A percentile compares a stretch with the other conserved stretches of the same genome.
Evolutionary conservation across 2,329 filamentous ascomycete genomes (phyloP).

Genomic region (Alternaria incomplexa): DNA sequence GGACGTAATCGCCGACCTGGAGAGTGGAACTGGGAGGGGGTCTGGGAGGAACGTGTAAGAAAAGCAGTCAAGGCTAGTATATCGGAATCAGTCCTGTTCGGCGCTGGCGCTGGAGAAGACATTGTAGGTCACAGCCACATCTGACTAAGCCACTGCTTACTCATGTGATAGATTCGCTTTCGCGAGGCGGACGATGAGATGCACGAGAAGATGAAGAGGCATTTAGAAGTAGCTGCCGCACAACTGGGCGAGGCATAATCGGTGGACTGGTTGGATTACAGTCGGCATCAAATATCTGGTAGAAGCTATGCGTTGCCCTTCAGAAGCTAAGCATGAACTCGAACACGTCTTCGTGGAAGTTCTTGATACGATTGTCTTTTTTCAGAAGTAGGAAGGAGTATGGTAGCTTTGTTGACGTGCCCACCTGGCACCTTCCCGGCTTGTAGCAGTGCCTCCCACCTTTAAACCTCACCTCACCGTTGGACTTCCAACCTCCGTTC

Average conservation of each 20-base stretch:
- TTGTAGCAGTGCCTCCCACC: not conserved
- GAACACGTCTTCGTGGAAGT: not conserved
- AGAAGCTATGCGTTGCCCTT: not conserved
- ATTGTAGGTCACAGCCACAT: conserved; percentile 59
- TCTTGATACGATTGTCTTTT: not conserved
- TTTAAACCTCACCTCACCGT: not conserved
- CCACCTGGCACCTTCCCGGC: conserved; percentile 1
- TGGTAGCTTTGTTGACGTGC: not conserved
- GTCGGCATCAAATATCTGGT: not conserved
- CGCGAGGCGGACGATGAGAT: conserved; percentile 43
- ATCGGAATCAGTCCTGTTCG: conserved; percentile 80
- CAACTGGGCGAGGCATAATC: conserved; percentile 22
- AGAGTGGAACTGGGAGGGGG: conserved; percentile 97
- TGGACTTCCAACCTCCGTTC: not conserved
- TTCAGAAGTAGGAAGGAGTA: not conserved
- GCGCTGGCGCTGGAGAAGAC: conserved; percentile 69
- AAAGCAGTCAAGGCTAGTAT: conserved; percentile 78
- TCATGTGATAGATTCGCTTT: conserved; percentile 46
- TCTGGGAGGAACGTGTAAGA: conserved; percentile 89
- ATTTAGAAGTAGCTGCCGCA: conserved; percentile 28
- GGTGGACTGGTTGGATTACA: not conserved
- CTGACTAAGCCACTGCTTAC: conserved; percentile 7
- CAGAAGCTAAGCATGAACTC: not conserved
- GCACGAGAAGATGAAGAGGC: conserved; percentile 39
- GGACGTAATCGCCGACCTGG: conserved; percentile 69